Base-by-base conservation (phyloP, 352 stramenopile species). In the Phytopythium chamaehyphon region DNA sequence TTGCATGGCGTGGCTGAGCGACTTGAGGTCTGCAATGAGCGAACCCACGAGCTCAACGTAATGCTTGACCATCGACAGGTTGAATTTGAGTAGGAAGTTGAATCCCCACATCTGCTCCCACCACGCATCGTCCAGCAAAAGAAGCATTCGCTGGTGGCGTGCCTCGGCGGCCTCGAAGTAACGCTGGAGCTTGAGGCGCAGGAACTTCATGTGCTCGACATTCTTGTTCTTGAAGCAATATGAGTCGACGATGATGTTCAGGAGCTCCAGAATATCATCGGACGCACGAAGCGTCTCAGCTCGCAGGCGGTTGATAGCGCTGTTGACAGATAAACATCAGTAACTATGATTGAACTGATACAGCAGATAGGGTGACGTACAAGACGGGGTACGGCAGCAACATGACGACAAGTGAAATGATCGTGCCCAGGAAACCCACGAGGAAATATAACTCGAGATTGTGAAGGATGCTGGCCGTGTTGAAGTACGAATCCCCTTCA, bases 191-290 rank as follows among this genome's bases (percentile, higher is more conserved):
- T 88, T 90, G 15, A 89, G 55, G 15, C 70, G 76, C 14, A 93
- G 50, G 38, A 93, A 87, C 40, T 93, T 83, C 77, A 93, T 88
- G 63, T 89, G 66, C 31, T 90, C 77, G 23, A 88, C 63, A 49
- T 90, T 88, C 66, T 90, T 92, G 69, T 88, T 89, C 63, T 89
- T 88, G 66, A 92, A 92, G 55, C 82, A 92, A 66, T 92, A 92
- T 37, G 79, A 86, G 55, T 92, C 82, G 5, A 92, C 66, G 50
- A 92, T 88, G 55, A 92, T 67, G 50, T 92, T 90, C 7, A 90
- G 67, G 24, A 92, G 55, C 26, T 90, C 82, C 11, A 87, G 37
- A 18, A 92, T 73, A 42, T 88, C 79, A 0, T 71, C 73, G 5
- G 71, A 72, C 0, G 68, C 68, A 6, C 76, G 58, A 12, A 40